These are phyloP conservation scores for Hypsizygus marmoreus DNA, from an alignment of 768 basidiomycete species.

Conservation along the genomic window DNA sequence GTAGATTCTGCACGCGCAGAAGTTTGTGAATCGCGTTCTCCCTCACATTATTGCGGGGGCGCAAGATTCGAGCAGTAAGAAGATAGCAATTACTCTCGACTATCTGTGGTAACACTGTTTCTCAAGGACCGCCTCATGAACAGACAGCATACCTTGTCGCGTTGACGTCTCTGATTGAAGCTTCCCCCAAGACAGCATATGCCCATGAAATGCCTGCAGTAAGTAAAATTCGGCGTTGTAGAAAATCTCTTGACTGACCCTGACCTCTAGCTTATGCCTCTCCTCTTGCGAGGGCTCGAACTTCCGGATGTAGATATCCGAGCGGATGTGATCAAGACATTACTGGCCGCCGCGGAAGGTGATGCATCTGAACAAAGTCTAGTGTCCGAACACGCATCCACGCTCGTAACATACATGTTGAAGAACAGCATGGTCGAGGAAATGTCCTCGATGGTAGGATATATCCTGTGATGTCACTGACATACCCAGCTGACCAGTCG, in stretches of 20 bases:
- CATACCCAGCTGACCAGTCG: neutral
- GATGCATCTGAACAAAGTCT: slow-evolving; percentile 47
- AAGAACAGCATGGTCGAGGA: slow-evolving; percentile 54
- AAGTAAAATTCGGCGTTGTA: slow-evolving; percentile 16
- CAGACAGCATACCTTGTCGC: slow-evolving; percentile 81
- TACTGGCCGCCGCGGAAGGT: slow-evolving; percentile 69
- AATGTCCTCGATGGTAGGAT: slow-evolving; percentile 58
- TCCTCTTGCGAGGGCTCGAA: slow-evolving; percentile 83
- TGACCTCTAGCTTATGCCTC: slow-evolving; percentile 72
- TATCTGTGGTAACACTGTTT: neutral
- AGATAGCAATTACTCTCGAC: neutral
- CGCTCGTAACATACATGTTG: slow-evolving; percentile 72
- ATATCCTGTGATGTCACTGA: neutral
- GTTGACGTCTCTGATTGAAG: slow-evolving; percentile 76
- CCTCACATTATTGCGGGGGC: slow-evolving; percentile 76
- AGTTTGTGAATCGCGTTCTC: slow-evolving; percentile 69
- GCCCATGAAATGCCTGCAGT: slow-evolving; percentile 66
- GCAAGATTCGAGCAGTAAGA: slow-evolving; percentile 53
- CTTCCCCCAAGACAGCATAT: slow-evolving; percentile 78
- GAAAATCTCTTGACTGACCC: neutral
- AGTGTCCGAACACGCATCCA: slow-evolving; percentile 69
- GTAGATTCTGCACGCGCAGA: slow-evolving; percentile 76
- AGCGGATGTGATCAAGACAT: slow-evolving; percentile 76
- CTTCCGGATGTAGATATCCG: slow-evolving; percentile 75
- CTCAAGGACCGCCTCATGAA: slow-evolving; percentile 27